Conservation (phyloP, 2,329 filamentous ascomycete species). For the Cytospora leucostoma region DNA sequence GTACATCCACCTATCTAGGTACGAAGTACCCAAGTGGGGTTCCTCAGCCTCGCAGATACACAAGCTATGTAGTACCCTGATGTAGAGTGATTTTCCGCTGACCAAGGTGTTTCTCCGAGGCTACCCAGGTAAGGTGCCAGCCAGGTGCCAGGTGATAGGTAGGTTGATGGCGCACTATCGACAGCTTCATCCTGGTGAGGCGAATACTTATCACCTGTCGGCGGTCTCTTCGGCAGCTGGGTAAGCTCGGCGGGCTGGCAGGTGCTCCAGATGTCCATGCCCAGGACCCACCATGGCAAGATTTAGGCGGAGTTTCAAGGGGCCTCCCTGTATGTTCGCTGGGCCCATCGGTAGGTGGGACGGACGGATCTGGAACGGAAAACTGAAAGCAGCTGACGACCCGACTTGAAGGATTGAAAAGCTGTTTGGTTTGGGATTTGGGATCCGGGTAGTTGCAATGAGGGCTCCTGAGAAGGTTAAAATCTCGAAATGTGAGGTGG, state of each 20-base stretch:
- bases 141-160: not conserved
- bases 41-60: not conserved
- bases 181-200: not conserved
- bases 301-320: conserved; percentile 28
- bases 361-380: conserved; percentile 16
- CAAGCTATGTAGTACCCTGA: not conserved
- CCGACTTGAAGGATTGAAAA: conserved; percentile 8
- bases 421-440: not conserved
- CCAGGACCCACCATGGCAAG: conserved; percentile 26
- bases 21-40: not conserved
- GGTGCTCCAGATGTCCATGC: not conserved
- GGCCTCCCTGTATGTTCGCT: conserved; percentile 20
- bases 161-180: not conserved
- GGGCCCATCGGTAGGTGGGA: conserved; percentile 16
- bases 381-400: conserved; percentile 12
- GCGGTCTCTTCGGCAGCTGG: not conserved
- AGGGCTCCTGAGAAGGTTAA: too few species aligned
- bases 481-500: too few species aligned
- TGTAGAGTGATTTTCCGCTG: too few species aligned
- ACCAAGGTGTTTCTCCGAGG: too few species aligned
- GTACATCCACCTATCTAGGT: not conserved
- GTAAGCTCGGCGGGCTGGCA: not conserved
- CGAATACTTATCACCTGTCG: not conserved
- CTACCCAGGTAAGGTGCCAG: not conserved
- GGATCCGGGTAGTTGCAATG: too few species aligned